Conservation (phyloP, 805 yeast genomes). For the Cephaloascus albidus region DNA sequence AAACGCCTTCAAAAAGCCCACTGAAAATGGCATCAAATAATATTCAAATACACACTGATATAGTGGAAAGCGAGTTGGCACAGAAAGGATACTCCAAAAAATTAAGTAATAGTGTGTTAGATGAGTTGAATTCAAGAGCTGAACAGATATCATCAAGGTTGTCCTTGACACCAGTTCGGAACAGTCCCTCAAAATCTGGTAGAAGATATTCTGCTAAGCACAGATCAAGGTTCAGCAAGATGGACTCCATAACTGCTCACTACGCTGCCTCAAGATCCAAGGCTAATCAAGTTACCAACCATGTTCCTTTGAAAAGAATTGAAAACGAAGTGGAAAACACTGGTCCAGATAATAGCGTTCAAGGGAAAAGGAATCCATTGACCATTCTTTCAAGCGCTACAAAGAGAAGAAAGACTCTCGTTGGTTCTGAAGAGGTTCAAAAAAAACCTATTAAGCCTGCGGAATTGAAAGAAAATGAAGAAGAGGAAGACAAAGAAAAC, state of each 20-base stretch:
- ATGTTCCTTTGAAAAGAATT: neutral
- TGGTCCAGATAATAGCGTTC: neutral
- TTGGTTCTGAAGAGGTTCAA: conserved; percentile 30
- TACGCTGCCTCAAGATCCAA: conserved; percentile 27
- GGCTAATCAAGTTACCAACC: neutral
- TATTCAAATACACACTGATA: neutral
- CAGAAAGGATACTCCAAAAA: conserved; percentile 38
- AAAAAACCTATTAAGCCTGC: neutral
- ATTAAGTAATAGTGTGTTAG: conserved; percentile 33
- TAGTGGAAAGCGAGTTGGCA: conserved; percentile 30
- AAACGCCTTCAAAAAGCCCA: neutral
- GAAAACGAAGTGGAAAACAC: neutral
- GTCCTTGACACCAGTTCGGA: conserved; percentile 11
- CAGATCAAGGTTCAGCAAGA: conserved; percentile 34
- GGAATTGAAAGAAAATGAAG: neutral
- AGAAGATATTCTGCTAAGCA: conserved; percentile 34
- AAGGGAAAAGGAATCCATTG: conserved; percentile 3
- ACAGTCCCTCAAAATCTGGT: conserved; percentile 12
- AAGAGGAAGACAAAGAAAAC: neutral
- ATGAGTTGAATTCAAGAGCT: conserved; percentile 33
- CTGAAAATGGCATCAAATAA: neutral
- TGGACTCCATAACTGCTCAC: conserved; percentile 42
- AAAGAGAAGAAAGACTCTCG: conserved; percentile 29
- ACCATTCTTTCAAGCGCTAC: conserved; percentile 5
- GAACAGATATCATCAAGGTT: conserved; percentile 19